These are phyloP conservation scores for Pseudisothecium myosuroides DNA, from an alignment of 225 moss, liverwort and hornwort genomes.

Conservation along the genomic window DNA sequence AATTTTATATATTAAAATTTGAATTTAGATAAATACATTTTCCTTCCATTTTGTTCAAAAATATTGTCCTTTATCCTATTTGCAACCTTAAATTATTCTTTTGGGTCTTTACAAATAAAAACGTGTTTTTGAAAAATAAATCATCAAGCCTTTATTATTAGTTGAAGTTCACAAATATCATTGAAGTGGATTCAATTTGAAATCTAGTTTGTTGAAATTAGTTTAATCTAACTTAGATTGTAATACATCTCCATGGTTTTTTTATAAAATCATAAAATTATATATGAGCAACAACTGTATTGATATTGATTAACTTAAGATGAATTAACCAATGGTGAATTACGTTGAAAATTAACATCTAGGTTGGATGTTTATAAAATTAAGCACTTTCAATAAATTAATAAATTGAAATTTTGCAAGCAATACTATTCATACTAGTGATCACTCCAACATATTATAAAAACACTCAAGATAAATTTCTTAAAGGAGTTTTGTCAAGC, in stretches of 20 bases:
- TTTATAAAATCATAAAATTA: not conserved
- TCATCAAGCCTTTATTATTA: not conserved
- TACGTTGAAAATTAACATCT: not conserved
- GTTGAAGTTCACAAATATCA: not conserved
- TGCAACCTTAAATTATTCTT: not conserved
- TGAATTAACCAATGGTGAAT: not conserved
- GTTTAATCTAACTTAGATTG: not conserved
- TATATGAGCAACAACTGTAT: not conserved
- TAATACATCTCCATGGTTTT: rapidly evolving
- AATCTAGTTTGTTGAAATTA: not conserved
- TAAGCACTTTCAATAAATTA: not conserved
- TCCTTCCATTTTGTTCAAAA: not conserved
- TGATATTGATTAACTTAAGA: not conserved
- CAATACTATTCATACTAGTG: rapidly evolving
- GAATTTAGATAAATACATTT: not conserved
- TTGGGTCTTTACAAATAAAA: not conserved
- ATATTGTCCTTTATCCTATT: rapidly evolving
- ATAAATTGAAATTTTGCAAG: not conserved
- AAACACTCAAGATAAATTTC: not conserved
- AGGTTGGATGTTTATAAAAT: not conserved
- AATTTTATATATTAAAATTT: not conserved
- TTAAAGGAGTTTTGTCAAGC: not conserved
- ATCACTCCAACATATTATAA: not conserved
- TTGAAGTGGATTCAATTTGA: not conserved
- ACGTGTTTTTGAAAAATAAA: rapidly evolving